phyloP scores from a whole-genome alignment of 306 rosid species.

The Myrica gale region DNA sequence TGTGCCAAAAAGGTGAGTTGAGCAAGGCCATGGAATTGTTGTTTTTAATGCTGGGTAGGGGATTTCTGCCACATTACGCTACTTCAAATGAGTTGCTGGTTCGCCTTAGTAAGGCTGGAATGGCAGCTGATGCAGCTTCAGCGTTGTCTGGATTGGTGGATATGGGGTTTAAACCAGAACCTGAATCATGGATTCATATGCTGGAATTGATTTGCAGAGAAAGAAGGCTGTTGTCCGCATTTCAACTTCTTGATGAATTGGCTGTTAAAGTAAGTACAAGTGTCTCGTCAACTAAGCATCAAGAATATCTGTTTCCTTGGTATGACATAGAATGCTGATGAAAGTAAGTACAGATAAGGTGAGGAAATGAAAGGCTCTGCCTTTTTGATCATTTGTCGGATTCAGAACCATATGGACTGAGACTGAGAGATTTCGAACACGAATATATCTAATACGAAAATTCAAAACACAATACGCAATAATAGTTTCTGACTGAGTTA shows the following conservation, averaged over 20 bases:
- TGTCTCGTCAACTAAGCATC: background rate
- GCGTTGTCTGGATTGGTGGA: constrained; percentile 58
- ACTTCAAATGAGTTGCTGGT: constrained; percentile 75
- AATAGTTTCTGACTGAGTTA: no score
- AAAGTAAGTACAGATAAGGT: background rate
- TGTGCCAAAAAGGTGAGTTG: constrained; percentile 57
- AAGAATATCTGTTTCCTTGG: constrained; percentile 6
- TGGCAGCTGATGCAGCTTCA: constrained; percentile 59
- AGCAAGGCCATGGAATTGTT: constrained; percentile 54
- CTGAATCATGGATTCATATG: constrained; percentile 64
- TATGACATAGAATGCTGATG: background rate
- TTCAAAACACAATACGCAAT: no score
- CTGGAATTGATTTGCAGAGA: constrained; percentile 65
- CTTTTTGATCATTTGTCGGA: background rate
- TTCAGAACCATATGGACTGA: no score
- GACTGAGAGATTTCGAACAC: no score
- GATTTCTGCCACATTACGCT: constrained; percentile 74
- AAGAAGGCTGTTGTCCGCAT: constrained; percentile 52
- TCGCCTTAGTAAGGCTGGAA: constrained; percentile 61
- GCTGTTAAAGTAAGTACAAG: constrained; percentile 18
- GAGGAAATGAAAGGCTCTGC: background rate
- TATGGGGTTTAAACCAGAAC: constrained; percentile 68
- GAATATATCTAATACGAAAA: no score
- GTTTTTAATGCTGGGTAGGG: constrained; percentile 66
- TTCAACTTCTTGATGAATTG: constrained; percentile 72